Base-by-base conservation (phyloP, 257 asterid genomes). In the Knoxia roxburghii region DNA sequence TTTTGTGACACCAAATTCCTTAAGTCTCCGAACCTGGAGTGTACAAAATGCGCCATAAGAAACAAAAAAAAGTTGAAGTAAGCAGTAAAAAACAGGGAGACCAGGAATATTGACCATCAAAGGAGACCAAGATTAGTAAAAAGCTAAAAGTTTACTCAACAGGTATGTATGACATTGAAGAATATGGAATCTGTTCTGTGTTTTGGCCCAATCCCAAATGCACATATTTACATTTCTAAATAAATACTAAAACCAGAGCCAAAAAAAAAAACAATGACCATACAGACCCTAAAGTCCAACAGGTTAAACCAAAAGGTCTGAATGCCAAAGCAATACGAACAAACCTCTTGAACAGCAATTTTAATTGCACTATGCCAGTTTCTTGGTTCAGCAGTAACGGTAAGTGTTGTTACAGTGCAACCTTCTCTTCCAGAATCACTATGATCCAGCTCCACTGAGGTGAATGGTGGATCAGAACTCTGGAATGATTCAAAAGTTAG, bases 351-450 rank as follows among this genome's bases (percentile, higher is more conserved):
- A 73, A 94, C 99, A 73, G 99, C 97, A 69, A 94, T 95, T 87
- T 78, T 90, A 73, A 94, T 83, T 60, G 99, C 99, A 77, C 84
- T 83, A 75, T 75, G 86, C 99, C 99, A 94, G 73, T 94, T 94
- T 75, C 83, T 89, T 68, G 99, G 96, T 65, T 94, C 97, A 54
- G 99, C 95, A 8, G 96, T 88, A 75, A 90, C 92, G 1, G 99
- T 94, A 74, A 94, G 97, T 75, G 99, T 90, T 65, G 97, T 94
- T 63, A 90, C 96, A 17, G 96, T 94, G 82, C 99, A 94, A 52
- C 97, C 96, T 90, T 94, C 99, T 72, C 97, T 87, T 78, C 96
- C 99, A 65, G 99, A 94, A 72, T 94, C 99, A 77, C 97, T 90
- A 80, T 94, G 99, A 80, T 94, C 99, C 87, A 94, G 80, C 68